Evolutionary conservation across 2,329 filamentous ascomycete genomes (phyloP), one percentile per base, ranked within the genome.

Genomic region (Domatiomyces catenatus): DNA sequence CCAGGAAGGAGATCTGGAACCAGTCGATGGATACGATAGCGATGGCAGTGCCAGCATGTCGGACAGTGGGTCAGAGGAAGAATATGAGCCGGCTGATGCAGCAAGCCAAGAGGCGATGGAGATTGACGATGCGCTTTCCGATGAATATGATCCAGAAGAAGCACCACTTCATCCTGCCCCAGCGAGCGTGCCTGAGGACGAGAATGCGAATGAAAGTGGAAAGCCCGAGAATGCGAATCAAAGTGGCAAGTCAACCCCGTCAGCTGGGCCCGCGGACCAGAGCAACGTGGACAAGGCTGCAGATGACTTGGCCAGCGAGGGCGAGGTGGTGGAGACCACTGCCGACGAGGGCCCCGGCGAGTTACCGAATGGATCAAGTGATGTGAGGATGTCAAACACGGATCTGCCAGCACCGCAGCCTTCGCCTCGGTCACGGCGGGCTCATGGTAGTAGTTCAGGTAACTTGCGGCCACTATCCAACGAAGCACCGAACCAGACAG

Each of bases 41-140:
- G 54, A 55, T 44, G 59, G 58, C 42, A 61, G 59, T 53, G 58
- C 56, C 5, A 61, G 59, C 48, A 61, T 61, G 59, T 59, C 58
- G 18, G 58, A 59, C 48, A 55, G 53, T 49, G 60, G 60, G 26
- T 74, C 74, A 1, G 76, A 79, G 52, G 56, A 49, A 15, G 53
- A 54, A n/a, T 58, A 59, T 39, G 50, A 58, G 44, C 54, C 57
- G 28, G 49, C 55, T 15, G 56, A 55, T 43, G 42, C 26, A n/a
- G 51, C 56, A 18, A 42, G 32, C 26, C 46, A 51, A 20, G 44
- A 52, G 43, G 50, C 49, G 17, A 50, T 52, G 47, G 51, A 52
- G 19, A 48, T 50, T 12, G 53, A 49, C 10, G 49, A 49, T 10
- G 55, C 49, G 15, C 52, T 54, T 18, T 56, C 52, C 6, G 55